Percentiles rank a stretch among this genome's conserved stretches.
These are phyloP conservation scores for Xylaria nigripes DNA, from an alignment of 495 filamentous ascomycete species.

Conservation along the genomic window DNA sequence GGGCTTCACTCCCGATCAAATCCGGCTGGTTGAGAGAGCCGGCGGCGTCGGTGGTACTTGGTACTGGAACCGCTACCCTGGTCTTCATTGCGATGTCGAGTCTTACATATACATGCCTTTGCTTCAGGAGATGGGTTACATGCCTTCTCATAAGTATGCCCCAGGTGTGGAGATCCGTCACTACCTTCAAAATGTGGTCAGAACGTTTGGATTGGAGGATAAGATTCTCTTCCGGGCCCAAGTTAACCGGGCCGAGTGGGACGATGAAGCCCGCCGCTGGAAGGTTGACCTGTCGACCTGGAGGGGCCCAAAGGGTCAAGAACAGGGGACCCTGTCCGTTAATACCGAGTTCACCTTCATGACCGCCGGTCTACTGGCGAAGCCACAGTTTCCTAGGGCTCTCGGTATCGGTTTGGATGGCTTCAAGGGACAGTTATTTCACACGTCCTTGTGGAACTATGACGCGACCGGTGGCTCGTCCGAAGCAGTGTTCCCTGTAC, in stretches of 20 bases:
- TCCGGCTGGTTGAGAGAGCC: slow-evolving; percentile 42
- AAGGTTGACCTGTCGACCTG: slow-evolving; percentile 28
- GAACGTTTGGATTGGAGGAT: slow-evolving; percentile 37
- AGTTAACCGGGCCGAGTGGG: slow-evolving; percentile 32
- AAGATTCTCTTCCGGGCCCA: slow-evolving; percentile 41
- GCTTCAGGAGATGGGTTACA: slow-evolving; percentile 53
- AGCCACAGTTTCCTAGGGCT: slow-evolving; percentile 40
- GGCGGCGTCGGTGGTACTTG: slow-evolving; percentile 48
- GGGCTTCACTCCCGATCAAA: slow-evolving; percentile 38
- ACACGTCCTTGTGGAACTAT: slow-evolving; percentile 50
- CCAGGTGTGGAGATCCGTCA: slow-evolving; percentile 39
- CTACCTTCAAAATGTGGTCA: slow-evolving; percentile 33
- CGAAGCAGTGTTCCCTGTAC: slow-evolving; percentile 23
- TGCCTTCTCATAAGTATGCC: slow-evolving; percentile 41
- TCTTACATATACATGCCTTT: slow-evolving; percentile 47
- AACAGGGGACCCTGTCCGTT: slow-evolving; percentile 21
- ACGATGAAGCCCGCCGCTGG: slow-evolving; percentile 38
- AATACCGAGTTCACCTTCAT: slow-evolving; percentile 31
- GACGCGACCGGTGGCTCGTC: slow-evolving; percentile 44
- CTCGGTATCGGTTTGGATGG: slow-evolving; percentile 33
- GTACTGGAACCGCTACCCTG: slow-evolving; percentile 52
- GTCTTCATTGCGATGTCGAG: slow-evolving; percentile 45
- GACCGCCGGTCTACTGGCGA: slow-evolving; percentile 33
- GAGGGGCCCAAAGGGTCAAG: slow-evolving; percentile 27
- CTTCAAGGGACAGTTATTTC: slow-evolving; percentile 43